These are phyloP conservation scores for Margaritispora aquatica DNA, from an alignment of 495 filamentous ascomycete species.

Conservation along the genomic window DNA sequence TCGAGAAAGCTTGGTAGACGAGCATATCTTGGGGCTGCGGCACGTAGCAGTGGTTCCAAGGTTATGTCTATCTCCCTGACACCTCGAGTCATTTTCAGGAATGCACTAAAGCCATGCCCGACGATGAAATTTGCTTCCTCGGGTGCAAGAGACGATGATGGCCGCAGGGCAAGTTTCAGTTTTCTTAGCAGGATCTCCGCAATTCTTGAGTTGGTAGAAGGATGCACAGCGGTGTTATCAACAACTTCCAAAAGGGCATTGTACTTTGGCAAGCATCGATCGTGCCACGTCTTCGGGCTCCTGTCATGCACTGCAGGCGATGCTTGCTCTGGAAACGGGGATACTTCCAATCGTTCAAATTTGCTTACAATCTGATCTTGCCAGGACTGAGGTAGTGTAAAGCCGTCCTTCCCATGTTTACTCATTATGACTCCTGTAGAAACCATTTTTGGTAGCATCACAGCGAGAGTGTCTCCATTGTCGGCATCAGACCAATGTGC, in stretches of 20 bases:
- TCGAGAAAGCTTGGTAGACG: conserved; percentile 61
- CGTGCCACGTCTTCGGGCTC: conserved; percentile 43
- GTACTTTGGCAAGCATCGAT: conserved; percentile 49
- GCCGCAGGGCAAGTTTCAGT: conserved; percentile 49
- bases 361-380: conserved; percentile 61
- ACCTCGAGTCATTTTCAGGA: conserved; percentile 42
- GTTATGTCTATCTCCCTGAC: conserved; percentile 42
- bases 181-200: conserved; percentile 49
- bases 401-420: conserved; percentile 44
- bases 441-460: conserved; percentile 62
- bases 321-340: conserved; percentile 49
- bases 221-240: conserved; percentile 40
- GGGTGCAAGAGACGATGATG: conserved; percentile 44
- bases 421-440: conserved; percentile 41
- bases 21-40: conserved; percentile 54
- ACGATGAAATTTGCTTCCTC: conserved; percentile 54
- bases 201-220: conserved; percentile 47
- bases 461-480: conserved; percentile 60
- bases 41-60: conserved; percentile 51
- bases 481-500: conserved; percentile 59
- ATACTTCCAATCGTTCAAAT: conserved; percentile 49
- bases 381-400: conserved; percentile 59
- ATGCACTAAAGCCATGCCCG: conserved; percentile 48
- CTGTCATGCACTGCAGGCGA: conserved; percentile 19
- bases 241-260: conserved; percentile 45